Evolutionary conservation across 768 basidiomycete species (phyloP).

Genomic region (Psilocybe cubensis): DNA sequence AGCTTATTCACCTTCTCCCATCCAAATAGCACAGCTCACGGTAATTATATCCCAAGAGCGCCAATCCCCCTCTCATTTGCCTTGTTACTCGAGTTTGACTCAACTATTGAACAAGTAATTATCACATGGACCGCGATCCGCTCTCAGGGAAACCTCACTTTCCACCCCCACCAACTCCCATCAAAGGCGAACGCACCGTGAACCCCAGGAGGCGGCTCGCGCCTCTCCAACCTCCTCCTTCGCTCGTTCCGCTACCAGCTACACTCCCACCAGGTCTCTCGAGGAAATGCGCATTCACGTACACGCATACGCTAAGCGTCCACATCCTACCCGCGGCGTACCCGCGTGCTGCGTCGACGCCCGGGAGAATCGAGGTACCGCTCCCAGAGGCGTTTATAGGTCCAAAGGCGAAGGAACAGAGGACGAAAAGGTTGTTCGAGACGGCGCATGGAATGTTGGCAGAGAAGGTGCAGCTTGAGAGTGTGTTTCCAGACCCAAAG

Average conservation of each 20-base stretch:
- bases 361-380: constrained; percentile 20
- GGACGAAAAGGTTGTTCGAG: constrained; percentile 21
- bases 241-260: constrained; percentile 16
- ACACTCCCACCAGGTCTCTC: constrained; percentile 16
- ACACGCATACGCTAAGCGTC: constrained; percentile 24
- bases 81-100: no score
- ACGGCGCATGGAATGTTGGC: constrained; percentile 15
- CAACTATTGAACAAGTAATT: no score
- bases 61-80: no score
- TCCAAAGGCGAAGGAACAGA: constrained; percentile 17
- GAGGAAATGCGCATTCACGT: constrained; percentile 18
- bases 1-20: background rate
- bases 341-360: constrained; percentile 20
- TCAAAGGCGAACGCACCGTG: constrained; percentile 18
- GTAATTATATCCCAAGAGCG: no score
- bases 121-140: constrained; percentile 22
- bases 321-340: constrained; percentile 28
- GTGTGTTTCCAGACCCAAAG: constrained; percentile 16
- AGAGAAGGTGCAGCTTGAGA: constrained; percentile 22
- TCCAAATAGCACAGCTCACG: background rate
- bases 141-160: constrained; percentile 23
- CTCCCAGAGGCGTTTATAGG: constrained; percentile 15
- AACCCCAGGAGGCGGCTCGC: constrained; percentile 21
- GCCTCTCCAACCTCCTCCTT: constrained; percentile 15
- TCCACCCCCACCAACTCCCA: constrained; percentile 15